Evolutionary conservation across 1,284 basidiomycete species (phyloP), one percentile per base, ranked within the genome.

Genomic region (Cutaneotrichosporon mucoides): DNA sequence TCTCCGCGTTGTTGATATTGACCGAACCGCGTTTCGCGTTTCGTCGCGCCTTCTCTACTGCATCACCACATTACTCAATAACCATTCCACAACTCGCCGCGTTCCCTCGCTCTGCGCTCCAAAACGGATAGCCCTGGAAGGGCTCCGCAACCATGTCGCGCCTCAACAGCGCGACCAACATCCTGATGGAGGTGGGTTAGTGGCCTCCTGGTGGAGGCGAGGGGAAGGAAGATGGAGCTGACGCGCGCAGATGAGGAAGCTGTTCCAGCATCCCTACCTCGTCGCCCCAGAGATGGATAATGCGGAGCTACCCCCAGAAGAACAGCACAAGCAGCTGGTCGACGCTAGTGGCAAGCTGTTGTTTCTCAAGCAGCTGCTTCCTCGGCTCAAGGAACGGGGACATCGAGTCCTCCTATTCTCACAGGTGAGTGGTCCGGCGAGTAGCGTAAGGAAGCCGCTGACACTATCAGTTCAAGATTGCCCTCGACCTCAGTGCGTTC

Each of bases 371-470:
- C 77, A 81, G 51, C 79, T 98, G 50, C 81, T 99, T 42, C 90
- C 90, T 0, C 90, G 93, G 76, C 83, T 99, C 56, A 92, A 90
- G 72, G 85, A 86, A 54, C 85, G 88, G 45, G 93, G 92, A 0
- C 96, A 99, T 78, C 87, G 96, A 34, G 87, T 98, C n/a, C 82
- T 99, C 24, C 81, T 99, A 34, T 99, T 99, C 80, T 96, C 92
- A 77, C 96, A 99, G 82, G 96, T 95, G 77, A 70, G 83, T 56
- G 35, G 11, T 38, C 2, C 16, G 7, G 3, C 8, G 3, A 5
- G 6, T 16, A 24, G 2, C 38, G 4, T 13, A n/a, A 8, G 12
- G n/a, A 11, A 35, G 35, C 37, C 15, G 49, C 56, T 68, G 56
- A 67, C 59, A 12, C 38, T 3, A 24, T 24, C 64, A 93, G 91